Conservation (phyloP, 1,284 basidiomycete species). For the Austroboletus niveus region DNA sequence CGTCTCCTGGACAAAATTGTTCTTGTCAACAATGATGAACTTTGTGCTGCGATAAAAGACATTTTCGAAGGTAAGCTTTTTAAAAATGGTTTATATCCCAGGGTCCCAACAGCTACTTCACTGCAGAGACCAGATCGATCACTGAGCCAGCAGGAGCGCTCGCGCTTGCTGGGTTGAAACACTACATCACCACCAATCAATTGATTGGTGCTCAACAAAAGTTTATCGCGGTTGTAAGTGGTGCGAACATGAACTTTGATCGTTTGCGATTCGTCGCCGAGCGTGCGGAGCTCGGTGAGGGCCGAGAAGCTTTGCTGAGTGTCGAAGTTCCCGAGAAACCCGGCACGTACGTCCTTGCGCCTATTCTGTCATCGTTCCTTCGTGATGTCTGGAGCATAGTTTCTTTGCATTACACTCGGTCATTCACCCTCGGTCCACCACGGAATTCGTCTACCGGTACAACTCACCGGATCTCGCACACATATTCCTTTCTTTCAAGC, state of each 20-base stretch:
- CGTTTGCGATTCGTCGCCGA: conserved; percentile 96
- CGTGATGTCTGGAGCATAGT: conserved; percentile 41
- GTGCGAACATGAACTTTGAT: conserved; percentile 99
- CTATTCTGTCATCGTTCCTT: conserved; percentile 3
- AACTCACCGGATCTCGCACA: conserved; percentile 70
- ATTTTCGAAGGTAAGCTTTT: conserved; percentile 84
- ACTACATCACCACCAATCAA: conserved; percentile 80
- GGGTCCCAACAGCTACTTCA: conserved; percentile 1
- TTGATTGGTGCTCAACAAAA: conserved; percentile 81
- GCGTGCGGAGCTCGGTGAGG: conserved; percentile 95
- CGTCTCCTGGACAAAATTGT: conserved; percentile 85
- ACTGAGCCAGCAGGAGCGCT: conserved; percentile 98
- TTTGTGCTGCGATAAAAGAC: conserved; percentile 99
- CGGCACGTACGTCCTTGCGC: conserved; percentile 62
- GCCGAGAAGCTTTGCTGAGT: conserved; percentile 89
- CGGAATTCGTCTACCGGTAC: conserved; percentile 97
- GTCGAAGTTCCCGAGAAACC: conserved; percentile 92
- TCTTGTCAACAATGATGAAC: conserved; percentile 90
- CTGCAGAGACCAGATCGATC: conserved; percentile 85
- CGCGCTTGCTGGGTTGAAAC: conserved; percentile 89
- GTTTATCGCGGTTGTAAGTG: conserved; percentile 91
- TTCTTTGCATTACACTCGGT: conserved; percentile 86
- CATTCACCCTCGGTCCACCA: conserved; percentile 89
- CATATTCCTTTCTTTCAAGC: conserved; percentile 89
- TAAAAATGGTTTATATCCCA: not conserved